A percentile compares a stretch with the other conserved stretches of the same genome.
Conservation (phyloP, 495 filamentous ascomycete genomes). For the Penicillium parvum region DNA sequence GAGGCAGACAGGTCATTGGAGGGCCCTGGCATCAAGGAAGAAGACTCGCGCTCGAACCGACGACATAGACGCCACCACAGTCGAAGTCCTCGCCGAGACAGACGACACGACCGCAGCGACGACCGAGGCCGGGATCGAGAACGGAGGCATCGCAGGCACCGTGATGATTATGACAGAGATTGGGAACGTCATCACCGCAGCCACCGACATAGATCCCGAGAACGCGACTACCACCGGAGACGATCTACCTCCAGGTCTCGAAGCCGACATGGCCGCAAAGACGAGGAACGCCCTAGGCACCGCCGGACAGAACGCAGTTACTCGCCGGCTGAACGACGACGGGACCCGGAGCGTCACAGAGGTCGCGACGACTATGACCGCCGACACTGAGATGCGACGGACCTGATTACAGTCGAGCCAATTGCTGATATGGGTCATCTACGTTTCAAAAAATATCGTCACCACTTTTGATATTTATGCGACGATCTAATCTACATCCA, state of each 20-base stretch:
- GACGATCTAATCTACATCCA: slow-evolving; percentile 22
- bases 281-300: slow-evolving; percentile 21
- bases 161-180: slow-evolving; percentile 26
- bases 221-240: slow-evolving; percentile 22
- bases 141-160: slow-evolving; percentile 31
- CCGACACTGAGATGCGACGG: slow-evolving; percentile 15
- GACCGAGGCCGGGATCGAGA: slow-evolving; percentile 34
- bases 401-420: background rate
- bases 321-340: slow-evolving; percentile 28
- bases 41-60: slow-evolving; percentile 22
- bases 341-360: slow-evolving; percentile 20
- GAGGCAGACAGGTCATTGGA: slow-evolving; percentile 22
- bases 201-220: slow-evolving; percentile 30
- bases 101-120: slow-evolving; percentile 26
- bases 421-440: background rate
- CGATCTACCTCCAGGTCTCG: slow-evolving; percentile 28
- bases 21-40: slow-evolving; percentile 21
- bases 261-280: slow-evolving; percentile 26
- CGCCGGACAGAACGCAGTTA: slow-evolving; percentile 24
- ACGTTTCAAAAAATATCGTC: background rate
- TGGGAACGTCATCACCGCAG: slow-evolving; percentile 29
- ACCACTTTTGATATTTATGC: slow-evolving; percentile 15
- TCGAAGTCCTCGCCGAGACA: slow-evolving; percentile 30
- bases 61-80: slow-evolving; percentile 30
- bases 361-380: slow-evolving; percentile 26